phyloP scores from a whole-genome alignment of 1,284 basidiomycete genomes.

The Mycosarcoma mackinlayi region DNA sequence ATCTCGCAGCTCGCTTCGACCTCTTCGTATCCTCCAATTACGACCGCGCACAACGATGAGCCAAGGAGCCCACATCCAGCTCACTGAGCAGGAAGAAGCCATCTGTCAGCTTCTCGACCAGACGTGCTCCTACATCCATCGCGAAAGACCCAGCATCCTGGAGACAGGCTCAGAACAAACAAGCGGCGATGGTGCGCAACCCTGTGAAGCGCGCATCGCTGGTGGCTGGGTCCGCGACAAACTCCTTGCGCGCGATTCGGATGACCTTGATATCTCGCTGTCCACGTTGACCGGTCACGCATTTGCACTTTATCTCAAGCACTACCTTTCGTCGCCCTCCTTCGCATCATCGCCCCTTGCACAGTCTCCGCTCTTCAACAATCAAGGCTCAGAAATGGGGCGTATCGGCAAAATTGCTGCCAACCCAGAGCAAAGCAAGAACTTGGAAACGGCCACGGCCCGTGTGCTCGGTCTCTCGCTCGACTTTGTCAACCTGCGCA shows the following conservation, averaged over 20 bases:
- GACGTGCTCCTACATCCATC: conserved; percentile 55
- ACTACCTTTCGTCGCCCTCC: conserved; percentile 73
- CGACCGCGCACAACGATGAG: conserved; percentile 20
- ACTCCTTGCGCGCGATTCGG: conserved; percentile 82
- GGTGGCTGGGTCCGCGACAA: conserved; percentile 99
- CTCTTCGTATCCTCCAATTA: neutral
- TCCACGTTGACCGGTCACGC: conserved; percentile 84
- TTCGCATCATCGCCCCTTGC: conserved; percentile 66
- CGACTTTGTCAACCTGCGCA: conserved; percentile 94
- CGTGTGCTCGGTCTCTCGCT: conserved; percentile 84
- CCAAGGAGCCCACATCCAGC: conserved; percentile 31
- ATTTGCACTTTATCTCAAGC: conserved; percentile 84
- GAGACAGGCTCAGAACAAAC: conserved; percentile 38
- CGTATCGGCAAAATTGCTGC: conserved; percentile 81
- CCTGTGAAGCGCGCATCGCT: conserved; percentile 71
- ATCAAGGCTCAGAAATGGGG: conserved; percentile 49
- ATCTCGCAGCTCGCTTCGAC: neutral
- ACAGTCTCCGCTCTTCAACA: conserved; percentile 69
- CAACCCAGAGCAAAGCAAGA: conserved; percentile 97
- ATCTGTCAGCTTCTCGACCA: conserved; percentile 61
- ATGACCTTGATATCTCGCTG: conserved; percentile 94
- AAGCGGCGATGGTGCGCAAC: conserved; percentile 25
- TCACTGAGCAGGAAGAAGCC: conserved; percentile 49
- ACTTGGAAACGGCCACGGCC: conserved; percentile 95
- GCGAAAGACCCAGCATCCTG: conserved; percentile 38